Base-by-base conservation (phyloP, 2,329 filamentous ascomycete species). In the Ophiocordyceps camponoti-floridani region DNA sequence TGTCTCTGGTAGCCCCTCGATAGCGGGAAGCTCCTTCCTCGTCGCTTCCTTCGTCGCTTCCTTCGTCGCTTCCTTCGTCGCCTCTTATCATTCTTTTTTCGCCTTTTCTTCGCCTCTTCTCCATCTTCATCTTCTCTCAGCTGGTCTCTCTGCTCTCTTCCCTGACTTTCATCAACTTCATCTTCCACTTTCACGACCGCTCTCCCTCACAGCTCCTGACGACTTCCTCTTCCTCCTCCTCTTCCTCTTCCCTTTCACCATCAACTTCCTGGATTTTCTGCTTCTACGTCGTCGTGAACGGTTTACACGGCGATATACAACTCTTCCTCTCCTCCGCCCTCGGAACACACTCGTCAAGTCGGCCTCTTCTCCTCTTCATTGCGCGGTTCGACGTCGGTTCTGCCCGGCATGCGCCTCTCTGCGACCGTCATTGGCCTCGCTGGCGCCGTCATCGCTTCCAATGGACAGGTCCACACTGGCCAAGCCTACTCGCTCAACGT, bases 401-500 rank as follows among this genome's bases (percentile, higher is more conserved):
- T 37, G 35, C 35, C 35, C 35, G 35, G n/a, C 18, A 56, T 53
- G 55, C 53, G 50, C 42, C 49, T 53, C 43, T 47, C 50, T 31
- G 13, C 42, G 35, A 18, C 27, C 13, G 37, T 7, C 33, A n/a
- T 14, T 14, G 14, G 40, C 40, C 37, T 42, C 48, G 54, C 52
- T 23, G 42, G 51, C 40, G 45, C 50, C 43, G 47, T 59, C 16
- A 50, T 47, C 40, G 18, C n/a, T n/a, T 27, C 27, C 23, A 23
- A 23, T 23, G 23, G 23, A 23, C 23, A 23, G 3, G 23, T 23
- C 23, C 23, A 23, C 31, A 5, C 23, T 23, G 23, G 23, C 23
- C n/a, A 14, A 30, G 51, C 51, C 43, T 77, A 76, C 56, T 56
- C 54, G 11, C 61, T 75, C 43, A 57, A 64, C 45, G 67, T 69